Percentiles rank a stretch among this genome's conserved stretches.
Evolutionary conservation across 73 alveolate species (phyloP).

Genomic region (Tetrahymena thermophila): DNA sequence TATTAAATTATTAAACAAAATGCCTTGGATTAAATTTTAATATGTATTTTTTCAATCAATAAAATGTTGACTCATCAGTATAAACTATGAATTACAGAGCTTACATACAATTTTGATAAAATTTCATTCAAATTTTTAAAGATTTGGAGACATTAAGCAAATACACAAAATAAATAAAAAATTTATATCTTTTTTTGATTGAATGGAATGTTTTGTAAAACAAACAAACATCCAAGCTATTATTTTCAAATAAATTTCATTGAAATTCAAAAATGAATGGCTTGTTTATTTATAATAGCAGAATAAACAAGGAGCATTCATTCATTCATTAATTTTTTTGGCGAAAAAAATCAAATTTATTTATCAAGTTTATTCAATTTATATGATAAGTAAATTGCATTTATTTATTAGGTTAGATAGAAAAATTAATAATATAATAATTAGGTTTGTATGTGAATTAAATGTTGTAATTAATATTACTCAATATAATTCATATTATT

Average conservation of each 20-base stretch:
- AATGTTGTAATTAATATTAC: not conserved
- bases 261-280: not conserved
- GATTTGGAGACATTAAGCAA: too few species aligned
- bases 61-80: too few species aligned
- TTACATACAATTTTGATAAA: too few species aligned
- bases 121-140: not conserved
- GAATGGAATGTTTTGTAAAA: not conserved
- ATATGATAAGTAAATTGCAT: not conserved
- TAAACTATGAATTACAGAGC: too few species aligned
- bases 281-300: not conserved
- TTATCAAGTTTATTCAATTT: too few species aligned
- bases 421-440: too few species aligned
- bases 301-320: not conserved
- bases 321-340: too few species aligned
- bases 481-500: not conserved
- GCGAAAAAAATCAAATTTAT: not conserved
- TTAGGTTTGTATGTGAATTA: not conserved
- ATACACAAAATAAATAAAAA: not conserved
- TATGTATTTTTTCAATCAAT: too few species aligned
- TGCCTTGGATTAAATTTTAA: too few species aligned
- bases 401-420: not conserved
- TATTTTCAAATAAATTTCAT: not conserved
- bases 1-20: too few species aligned
- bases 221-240: not conserved
- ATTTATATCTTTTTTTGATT: not conserved